A percentile compares a stretch with the other conserved stretches of the same genome.
phyloP scores from a whole-genome alignment of 2,329 filamentous ascomycete genomes.

The Tolypocladium ovalisporum region DNA sequence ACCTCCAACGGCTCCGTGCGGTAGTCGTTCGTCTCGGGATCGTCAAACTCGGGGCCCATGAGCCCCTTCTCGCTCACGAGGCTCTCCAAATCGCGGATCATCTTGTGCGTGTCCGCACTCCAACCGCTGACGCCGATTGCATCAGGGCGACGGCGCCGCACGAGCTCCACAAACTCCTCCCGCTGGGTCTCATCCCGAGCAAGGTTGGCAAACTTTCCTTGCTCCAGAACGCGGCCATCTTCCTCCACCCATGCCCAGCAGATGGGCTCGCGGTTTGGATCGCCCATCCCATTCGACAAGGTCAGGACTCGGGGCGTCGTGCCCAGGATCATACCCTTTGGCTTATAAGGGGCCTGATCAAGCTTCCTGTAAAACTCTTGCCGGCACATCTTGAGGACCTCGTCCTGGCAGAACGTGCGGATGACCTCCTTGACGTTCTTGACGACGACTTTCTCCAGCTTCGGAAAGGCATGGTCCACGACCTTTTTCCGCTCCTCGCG shows the following conservation, averaged over 20 bases:
- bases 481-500: constrained; percentile 80
- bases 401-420: constrained; percentile 86
- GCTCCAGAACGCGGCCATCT: constrained; percentile 78
- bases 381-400: constrained; percentile 76
- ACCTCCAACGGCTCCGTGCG: constrained; percentile 75
- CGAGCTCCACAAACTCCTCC: constrained; percentile 64
- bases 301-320: constrained; percentile 80
- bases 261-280: constrained; percentile 63
- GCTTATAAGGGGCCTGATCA: constrained; percentile 93
- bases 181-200: constrained; percentile 56
- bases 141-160: constrained; percentile 74
- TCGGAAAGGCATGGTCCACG: constrained; percentile 68
- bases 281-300: constrained; percentile 75
- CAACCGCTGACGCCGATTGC: constrained; percentile 85
- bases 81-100: constrained; percentile 71
- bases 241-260: constrained; percentile 92
- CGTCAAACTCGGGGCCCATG: constrained; percentile 70
- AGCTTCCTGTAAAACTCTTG: constrained; percentile 83
- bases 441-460: constrained; percentile 72
- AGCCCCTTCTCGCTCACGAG: constrained; percentile 70
- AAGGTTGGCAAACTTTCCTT: constrained; percentile 77
- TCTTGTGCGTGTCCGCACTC: constrained; percentile 72
- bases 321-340: constrained; percentile 81
- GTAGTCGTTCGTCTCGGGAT: constrained; percentile 64
- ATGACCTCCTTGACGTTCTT: constrained; percentile 93